Evolutionary conservation across 108 stramenopile genomes (phyloP), one percentile per base, ranked within the genome.

Genomic region (Epipyxis sp.): DNA sequence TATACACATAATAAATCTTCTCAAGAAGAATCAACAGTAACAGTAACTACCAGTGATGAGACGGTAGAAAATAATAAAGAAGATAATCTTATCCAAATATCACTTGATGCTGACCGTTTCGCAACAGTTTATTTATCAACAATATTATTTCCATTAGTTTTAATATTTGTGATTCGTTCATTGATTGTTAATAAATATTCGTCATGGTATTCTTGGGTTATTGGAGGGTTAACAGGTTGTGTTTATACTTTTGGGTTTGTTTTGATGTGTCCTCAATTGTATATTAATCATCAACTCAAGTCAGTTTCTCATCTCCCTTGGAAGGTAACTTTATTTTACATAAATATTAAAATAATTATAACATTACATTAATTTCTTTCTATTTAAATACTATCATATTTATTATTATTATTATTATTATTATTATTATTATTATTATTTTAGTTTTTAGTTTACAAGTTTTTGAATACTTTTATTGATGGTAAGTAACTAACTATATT

Each of bases 381-480:
- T n/a, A n/a, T n/a, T n/a, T n/a, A n/a, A n/a, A n/a, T n/a, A n/a
- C n/a, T n/a, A n/a, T n/a, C n/a, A n/a, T n/a, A n/a, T n/a, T n/a
- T n/a, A n/a, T n/a, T n/a, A n/a, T n/a, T n/a, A n/a, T n/a, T n/a
- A n/a, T n/a, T n/a, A n/a, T n/a, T n/a, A n/a, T n/a, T n/a, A n/a
- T n/a, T n/a, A n/a, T n/a, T n/a, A n/a, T n/a, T n/a, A n/a, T n/a
- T n/a, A n/a, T n/a, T n/a, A n/a, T 50, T 50, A 50, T 20, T 20
- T 13, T 50, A 87, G 67, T 92, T 94, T 29, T 74, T 95, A 78
- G 86, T 87, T 32, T 96, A 94, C 87, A 91, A 91, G 69, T 92
- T 90, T 81, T 78, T 96, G 58, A 96, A 96, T 78, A 96, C 95
- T 1, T 92, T 94, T 69, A 94, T 96, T 29, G 93, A 94, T 78